Evolutionary conservation across 1,139 yeast species (phyloP).

Genomic region (Spencermartinsiella ligniputridi): DNA sequence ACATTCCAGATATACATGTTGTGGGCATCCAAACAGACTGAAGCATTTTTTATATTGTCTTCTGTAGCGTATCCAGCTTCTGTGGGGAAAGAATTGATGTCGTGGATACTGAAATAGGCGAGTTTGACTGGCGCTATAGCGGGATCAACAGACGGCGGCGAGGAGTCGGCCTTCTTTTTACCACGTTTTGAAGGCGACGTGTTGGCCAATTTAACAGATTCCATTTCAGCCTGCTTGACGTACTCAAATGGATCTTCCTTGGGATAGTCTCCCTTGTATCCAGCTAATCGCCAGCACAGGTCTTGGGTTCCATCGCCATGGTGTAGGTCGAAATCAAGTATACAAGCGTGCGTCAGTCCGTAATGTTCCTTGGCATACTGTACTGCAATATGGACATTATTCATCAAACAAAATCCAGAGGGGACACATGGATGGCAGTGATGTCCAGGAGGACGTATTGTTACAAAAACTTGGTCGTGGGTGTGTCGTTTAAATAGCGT

Average conservation of each 20-base stretch:
- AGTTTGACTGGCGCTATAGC: slow-evolving; percentile 25
- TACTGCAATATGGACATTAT: slow-evolving; percentile 77
- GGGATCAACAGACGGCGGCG: slow-evolving; percentile 5
- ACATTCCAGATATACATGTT: slow-evolving; percentile 82
- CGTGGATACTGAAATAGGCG: slow-evolving; percentile 83
- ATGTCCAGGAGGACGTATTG: slow-evolving; percentile 83
- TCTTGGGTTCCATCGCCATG: slow-evolving; percentile 95
- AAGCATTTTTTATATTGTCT: slow-evolving; percentile 69
- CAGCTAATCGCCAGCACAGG: slow-evolving; percentile 78
- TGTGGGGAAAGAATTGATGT: slow-evolving; percentile 82
- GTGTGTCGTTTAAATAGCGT: slow-evolving; percentile 38
- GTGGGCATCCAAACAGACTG: slow-evolving; percentile 75
- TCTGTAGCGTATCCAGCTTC: slow-evolving; percentile 74
- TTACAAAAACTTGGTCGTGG: slow-evolving; percentile 49
- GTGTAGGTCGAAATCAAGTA: slow-evolving; percentile 78
- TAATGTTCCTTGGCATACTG: slow-evolving; percentile 68
- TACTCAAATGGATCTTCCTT: slow-evolving; percentile 14
- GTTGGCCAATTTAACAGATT: slow-evolving; percentile 4
- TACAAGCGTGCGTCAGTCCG: slow-evolving; percentile 74
- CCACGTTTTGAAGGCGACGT: slow-evolving; percentile 4
- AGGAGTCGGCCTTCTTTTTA: slow-evolving; percentile 4
- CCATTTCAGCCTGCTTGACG: slow-evolving; percentile 12
- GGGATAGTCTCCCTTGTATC: slow-evolving; percentile 46
- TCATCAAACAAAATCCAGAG: slow-evolving; percentile 80
- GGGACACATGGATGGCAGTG: slow-evolving; percentile 85